Conservation (phyloP, 768 basidiomycete genomes). For the Tephrocybe sp. region DNA sequence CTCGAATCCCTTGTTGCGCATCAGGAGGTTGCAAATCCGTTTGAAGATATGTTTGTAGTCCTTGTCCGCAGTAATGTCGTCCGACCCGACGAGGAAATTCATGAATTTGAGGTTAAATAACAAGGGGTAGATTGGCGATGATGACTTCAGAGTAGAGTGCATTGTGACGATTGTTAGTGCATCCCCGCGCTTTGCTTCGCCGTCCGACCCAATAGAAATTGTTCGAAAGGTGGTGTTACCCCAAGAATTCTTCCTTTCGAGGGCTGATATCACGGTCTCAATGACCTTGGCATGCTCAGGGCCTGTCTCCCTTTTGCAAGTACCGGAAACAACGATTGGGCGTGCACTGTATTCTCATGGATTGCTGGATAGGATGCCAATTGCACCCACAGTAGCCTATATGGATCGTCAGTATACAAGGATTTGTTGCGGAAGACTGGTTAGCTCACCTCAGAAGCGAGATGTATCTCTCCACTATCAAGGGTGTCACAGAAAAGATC, state of each 20-base stretch:
- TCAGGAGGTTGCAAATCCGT: too few species aligned
- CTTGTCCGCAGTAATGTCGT: slow-evolving; percentile 35
- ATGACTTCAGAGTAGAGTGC: too few species aligned
- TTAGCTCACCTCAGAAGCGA: slow-evolving; percentile 13
- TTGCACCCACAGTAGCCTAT: slow-evolving; percentile 26
- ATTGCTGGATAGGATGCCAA: slow-evolving; percentile 26
- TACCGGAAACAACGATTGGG: slow-evolving; percentile 26
- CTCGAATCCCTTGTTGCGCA: too few species aligned
- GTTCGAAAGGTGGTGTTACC: slow-evolving; percentile 5
- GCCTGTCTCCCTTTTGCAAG: slow-evolving; percentile 28
- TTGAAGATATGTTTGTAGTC: slow-evolving; percentile 34
- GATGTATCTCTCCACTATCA: slow-evolving; percentile 11
- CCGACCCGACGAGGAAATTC: slow-evolving; percentile 23
- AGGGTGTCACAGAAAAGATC: too few species aligned
- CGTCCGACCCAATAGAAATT: slow-evolving; percentile 28
- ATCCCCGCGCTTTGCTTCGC: slow-evolving; percentile 25
- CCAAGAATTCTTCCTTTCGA: slow-evolving; percentile 1
- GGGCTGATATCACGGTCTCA: slow-evolving; percentile 8
- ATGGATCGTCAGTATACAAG: too few species aligned
- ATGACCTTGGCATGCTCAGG: slow-evolving; percentile 21
- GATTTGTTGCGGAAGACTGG: background rate
- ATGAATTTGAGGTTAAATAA: slow-evolving; percentile 12
- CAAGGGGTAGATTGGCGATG: slow-evolving; percentile 14
- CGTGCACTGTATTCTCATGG: slow-evolving; percentile 23
- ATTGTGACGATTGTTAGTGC: slow-evolving; percentile 25